Percentiles rank a stretch among this genome's conserved stretches.
These are phyloP conservation scores for Passiflora organensis DNA, from an alignment of 345 rosid species.

Conservation along the genomic window DNA sequence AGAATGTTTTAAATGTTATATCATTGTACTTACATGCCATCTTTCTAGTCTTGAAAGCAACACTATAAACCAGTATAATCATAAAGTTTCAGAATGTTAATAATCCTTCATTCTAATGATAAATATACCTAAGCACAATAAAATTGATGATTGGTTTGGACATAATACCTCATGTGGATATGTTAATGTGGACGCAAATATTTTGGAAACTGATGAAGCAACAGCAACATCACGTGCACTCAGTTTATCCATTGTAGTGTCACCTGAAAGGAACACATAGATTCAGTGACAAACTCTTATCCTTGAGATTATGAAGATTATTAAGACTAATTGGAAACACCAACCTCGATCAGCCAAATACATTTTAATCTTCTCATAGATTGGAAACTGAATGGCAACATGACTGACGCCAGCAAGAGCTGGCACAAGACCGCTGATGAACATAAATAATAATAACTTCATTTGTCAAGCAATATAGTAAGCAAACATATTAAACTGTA, in stretches of 20 bases:
- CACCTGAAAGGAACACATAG: slow-evolving; percentile 31
- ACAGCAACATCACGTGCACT: slow-evolving; percentile 78
- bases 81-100: too few relatives aligned
- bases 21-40: too few relatives aligned
- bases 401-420: slow-evolving; percentile 91
- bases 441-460: slow-evolving; percentile 2
- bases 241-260: slow-evolving; percentile 57
- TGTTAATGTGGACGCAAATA: slow-evolving; percentile 83
- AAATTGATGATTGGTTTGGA: background rate
- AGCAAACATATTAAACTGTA: background rate
- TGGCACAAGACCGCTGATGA: slow-evolving; percentile 74
- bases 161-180: slow-evolving; percentile 81
- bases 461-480: background rate
- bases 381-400: slow-evolving; percentile 89
- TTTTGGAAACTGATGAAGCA: slow-evolving; percentile 80
- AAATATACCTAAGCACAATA: too few relatives aligned
- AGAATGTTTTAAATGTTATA: too few relatives aligned
- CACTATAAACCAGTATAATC: too few relatives aligned
- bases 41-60: too few relatives aligned
- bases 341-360: slow-evolving; percentile 64
- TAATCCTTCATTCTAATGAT: too few relatives aligned
- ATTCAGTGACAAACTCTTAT: background rate
- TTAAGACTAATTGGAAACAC: background rate
- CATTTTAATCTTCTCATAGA: slow-evolving; percentile 61
- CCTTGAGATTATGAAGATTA: background rate